Evolutionary conservation across 139 green algal species (phyloP).

Genomic region (Chlorella sp.): DNA sequence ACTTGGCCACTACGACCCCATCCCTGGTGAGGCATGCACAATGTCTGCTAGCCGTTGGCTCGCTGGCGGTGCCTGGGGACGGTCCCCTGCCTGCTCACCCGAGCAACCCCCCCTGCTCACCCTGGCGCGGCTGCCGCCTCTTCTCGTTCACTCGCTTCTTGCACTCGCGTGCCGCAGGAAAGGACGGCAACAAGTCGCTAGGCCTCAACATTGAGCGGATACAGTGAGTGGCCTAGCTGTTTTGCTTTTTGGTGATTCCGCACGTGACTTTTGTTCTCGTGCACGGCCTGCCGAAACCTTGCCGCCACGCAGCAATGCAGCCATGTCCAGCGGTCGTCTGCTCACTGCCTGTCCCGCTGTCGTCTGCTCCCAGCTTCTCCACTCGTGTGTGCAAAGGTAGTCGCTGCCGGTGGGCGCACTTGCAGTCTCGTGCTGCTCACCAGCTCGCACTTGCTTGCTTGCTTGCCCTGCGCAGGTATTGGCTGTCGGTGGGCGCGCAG

Average conservation of each 20-base stretch:
- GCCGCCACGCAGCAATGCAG: too few relatives aligned
- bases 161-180: conserved; percentile 45
- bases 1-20: conserved; percentile 84
- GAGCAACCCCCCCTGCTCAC: not conserved
- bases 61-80: not conserved
- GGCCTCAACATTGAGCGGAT: conserved; percentile 81
- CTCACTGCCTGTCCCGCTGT: not conserved
- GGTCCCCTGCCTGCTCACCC: too few relatives aligned
- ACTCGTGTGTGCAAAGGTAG: too few relatives aligned
- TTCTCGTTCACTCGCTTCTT: not conserved
- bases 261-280: too few relatives aligned
- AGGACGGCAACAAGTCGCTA: conserved; percentile 89
- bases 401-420: too few relatives aligned
- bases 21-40: conserved; percentile 54
- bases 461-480: conserved; percentile 67
- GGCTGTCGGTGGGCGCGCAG: conserved; percentile 85
- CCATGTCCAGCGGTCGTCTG: too few relatives aligned
- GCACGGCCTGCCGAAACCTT: too few relatives aligned
- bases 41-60: not conserved
- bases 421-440: not conserved
- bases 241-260: too few relatives aligned
- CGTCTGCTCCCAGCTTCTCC: not conserved
- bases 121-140: not conserved
- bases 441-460: not conserved
- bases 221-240: conserved; percentile 55